A percentile compares a stretch with the other conserved stretches of the same genome.
These are phyloP conservation scores for Entomortierella beljakovae DNA, from an alignment of 192 early-diverging fungal species.

Conservation along the genomic window DNA sequence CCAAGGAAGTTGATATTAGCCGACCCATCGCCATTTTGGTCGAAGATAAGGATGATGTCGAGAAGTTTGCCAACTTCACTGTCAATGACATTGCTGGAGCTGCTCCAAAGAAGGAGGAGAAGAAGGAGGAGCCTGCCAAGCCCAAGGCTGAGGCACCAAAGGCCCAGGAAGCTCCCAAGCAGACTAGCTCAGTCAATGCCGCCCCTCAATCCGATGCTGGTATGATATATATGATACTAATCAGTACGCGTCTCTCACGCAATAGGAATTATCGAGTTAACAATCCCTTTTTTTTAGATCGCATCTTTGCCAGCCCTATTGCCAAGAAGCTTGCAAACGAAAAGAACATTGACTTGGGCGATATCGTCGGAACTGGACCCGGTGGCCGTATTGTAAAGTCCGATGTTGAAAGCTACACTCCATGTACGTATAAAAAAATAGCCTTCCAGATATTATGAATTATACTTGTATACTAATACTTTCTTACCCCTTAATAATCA, in stretches of 20 bases:
- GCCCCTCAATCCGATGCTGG: conserved; percentile 53
- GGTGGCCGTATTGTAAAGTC: conserved; percentile 91
- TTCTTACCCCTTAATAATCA: background rate
- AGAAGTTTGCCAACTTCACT: conserved; percentile 87
- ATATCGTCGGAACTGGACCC: conserved; percentile 89
- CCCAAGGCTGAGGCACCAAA: conserved; percentile 40
- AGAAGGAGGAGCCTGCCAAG: conserved; percentile 29
- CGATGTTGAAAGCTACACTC: conserved; percentile 82
- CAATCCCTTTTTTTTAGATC: conserved; percentile 50
- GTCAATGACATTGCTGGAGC: conserved; percentile 61
- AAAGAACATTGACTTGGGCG: conserved; percentile 79
- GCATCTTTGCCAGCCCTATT: conserved; percentile 87
- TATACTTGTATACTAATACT: conserved; percentile 1
- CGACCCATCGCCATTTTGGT: conserved; percentile 93
- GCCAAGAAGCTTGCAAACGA: conserved; percentile 90
- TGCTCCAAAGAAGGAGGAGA: conserved; percentile 54
- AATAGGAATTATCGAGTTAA: background rate
- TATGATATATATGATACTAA: background rate
- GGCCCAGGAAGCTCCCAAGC: background rate
- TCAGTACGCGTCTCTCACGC: background rate
- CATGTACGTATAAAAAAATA: conserved; percentile 42
- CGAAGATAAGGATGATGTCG: conserved; percentile 89
- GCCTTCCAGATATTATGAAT: background rate
- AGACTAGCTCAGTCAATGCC: conserved; percentile 24
- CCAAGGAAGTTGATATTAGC: conserved; percentile 82